These are phyloP conservation scores for Penicillium sp. DNA, from an alignment of 2,329 filamentous ascomycete species.

Conservation along the genomic window DNA sequence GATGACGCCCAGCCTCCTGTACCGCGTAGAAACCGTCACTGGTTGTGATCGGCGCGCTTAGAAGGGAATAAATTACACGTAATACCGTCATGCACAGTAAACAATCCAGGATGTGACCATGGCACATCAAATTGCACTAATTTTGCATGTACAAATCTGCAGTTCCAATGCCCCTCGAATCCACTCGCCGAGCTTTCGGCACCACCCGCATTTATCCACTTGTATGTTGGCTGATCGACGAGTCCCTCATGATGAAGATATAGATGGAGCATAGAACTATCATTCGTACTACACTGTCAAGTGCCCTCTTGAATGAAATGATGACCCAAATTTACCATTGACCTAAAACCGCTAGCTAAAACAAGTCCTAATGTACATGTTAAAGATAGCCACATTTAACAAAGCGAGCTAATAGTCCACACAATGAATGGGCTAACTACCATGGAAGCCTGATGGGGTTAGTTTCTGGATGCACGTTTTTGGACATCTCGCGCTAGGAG, in stretches of 20 bases:
- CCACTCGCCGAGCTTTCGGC: constrained; percentile 4
- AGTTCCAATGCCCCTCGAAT: not conserved
- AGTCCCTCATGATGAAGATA: no score
- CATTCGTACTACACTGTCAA: no score
- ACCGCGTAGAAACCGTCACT: not conserved
- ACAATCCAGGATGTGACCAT: not conserved
- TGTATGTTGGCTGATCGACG: not conserved
- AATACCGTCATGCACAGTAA: not conserved
- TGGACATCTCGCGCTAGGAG: not conserved
- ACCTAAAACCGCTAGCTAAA: not conserved
- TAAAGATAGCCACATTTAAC: not conserved
- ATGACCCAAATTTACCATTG: no score
- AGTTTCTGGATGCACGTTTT: not conserved
- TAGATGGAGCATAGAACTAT: no score
- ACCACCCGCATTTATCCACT: constrained; percentile 12
- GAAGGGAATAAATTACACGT: not conserved
- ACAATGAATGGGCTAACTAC: not conserved
- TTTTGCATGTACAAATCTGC: not conserved
- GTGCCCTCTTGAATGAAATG: no score
- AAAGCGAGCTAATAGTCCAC: not conserved
- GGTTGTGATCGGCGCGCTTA: not conserved
- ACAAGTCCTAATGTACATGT: not conserved
- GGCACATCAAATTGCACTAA: not conserved
- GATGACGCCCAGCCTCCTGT: constrained; percentile 15
- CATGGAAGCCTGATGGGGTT: not conserved